A percentile compares a stretch with the other conserved stretches of the same genome.
Evolutionary conservation across 139 green algal genomes (phyloP).

Genomic region (Chlorella sp.): DNA sequence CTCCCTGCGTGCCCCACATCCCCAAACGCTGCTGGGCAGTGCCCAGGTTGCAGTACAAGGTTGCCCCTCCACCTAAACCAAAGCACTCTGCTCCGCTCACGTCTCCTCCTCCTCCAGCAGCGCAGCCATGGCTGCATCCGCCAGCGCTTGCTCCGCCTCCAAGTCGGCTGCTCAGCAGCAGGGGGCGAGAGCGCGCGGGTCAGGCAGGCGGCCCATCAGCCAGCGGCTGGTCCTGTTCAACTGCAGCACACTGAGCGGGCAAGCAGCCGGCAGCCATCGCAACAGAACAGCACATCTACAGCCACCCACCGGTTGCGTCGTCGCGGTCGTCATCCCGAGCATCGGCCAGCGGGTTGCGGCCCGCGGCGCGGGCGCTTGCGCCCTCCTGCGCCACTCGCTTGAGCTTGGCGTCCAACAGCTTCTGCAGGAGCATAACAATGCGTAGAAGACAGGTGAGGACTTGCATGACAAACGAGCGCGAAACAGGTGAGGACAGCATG

Average conservation of each 20-base stretch:
- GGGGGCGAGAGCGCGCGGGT: too few species aligned
- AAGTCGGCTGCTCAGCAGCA: conserved; percentile 19
- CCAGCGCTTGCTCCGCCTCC: conserved; percentile 39
- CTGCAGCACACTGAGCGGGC: neutral
- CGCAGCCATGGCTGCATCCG: conserved; percentile 68
- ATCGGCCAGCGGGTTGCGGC: conserved; percentile 42
- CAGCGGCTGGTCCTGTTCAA: too few species aligned
- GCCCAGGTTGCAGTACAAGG: too few species aligned
- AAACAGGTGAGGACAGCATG: too few species aligned
- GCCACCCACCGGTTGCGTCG: neutral
- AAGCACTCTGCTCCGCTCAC: conserved; percentile 14
- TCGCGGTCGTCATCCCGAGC: conserved; percentile 32
- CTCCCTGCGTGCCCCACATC: too few species aligned
- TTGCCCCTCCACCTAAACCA: too few species aligned
- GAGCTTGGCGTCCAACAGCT: conserved; percentile 72
- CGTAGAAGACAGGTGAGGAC: too few species aligned
- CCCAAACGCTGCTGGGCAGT: too few species aligned
- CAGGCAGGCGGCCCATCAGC: too few species aligned
- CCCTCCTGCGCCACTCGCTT: conserved; percentile 62
- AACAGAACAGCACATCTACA: too few species aligned
- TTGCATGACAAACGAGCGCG: too few species aligned
- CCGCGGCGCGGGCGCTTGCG: conserved; percentile 34
- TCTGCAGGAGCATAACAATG: conserved; percentile 7
- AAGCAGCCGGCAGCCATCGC: neutral
- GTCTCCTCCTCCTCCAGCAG: conserved; percentile 63